phyloP scores from a whole-genome alignment of 2,329 filamentous ascomycete species.

The Pseudogymnoascus pannorum region DNA sequence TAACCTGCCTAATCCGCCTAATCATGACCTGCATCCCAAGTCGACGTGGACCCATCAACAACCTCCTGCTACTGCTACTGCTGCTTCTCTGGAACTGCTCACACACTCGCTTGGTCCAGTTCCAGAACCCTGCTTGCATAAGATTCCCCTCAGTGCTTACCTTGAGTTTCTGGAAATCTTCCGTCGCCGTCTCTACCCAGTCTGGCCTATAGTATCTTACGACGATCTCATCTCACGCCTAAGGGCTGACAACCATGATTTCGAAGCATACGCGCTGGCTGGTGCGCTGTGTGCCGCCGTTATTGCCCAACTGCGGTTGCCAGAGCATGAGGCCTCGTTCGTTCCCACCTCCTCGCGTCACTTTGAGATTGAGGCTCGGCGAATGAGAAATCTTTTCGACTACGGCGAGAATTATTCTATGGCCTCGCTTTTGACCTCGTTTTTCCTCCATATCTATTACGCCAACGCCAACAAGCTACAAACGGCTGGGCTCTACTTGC shows the following conservation, averaged over 20 bases:
- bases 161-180: neutral
- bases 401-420: neutral
- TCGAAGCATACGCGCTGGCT: neutral
- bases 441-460: neutral
- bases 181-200: neutral
- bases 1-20: neutral
- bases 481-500: neutral
- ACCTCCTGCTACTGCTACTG: too few relatives aligned
- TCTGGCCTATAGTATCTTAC: neutral
- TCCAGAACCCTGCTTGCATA: neutral
- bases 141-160: neutral
- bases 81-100: too few relatives aligned
- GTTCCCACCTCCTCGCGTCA: neutral
- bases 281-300: neutral
- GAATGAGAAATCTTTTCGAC: neutral
- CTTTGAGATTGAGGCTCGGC: neutral
- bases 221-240: neutral
- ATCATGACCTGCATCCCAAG: neutral
- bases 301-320: neutral
- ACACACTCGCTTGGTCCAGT: neutral
- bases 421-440: neutral
- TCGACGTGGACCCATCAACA: neutral
- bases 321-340: neutral
- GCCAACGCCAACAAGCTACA: neutral
- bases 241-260: neutral